Base-by-base conservation (phyloP, 2,329 filamentous ascomycete genomes). In the Aaosphaeria pasadenensis region DNA sequence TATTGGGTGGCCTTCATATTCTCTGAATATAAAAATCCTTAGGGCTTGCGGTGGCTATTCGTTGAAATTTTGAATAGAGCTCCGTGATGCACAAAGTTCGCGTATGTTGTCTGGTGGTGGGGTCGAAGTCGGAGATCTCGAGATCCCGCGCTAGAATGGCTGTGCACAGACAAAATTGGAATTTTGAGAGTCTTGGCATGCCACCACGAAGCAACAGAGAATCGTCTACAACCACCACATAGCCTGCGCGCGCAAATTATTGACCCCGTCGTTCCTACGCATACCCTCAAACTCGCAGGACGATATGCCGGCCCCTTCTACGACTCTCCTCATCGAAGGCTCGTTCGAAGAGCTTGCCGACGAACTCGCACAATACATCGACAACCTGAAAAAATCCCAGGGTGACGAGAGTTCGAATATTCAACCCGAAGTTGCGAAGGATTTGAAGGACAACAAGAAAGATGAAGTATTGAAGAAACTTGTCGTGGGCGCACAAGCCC, bases 341-440 rank as follows among this genome's bases (percentile, higher is more conserved):
- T 83, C 84, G 65, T 96, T 96, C 73, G 85, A 91, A 72, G 94
- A 97, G 77, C 86, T 96, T 69, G 86, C 88, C 66, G 86, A 89
- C 74, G 94, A 99, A 78, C 88, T 99, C 79, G 91, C 92, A 72
- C 88, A 91, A 65, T 96, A 95, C 76, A 80, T 99, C 71, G 90
- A 95, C 74, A 79, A 85, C 62, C 83, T 91, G 70, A 87, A 88
- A 66, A 87, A 89, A 68, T 64, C 66, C 54, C 70, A 74, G 54
- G 74, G 75, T 62, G 79, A 82, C 54, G 80, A 80, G 56, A 72
- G 72, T 55, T 74, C 72, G 45, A 71, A 64, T 43, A 67, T 86
- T 50, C 77, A 81, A 63, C 67, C 77, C 58, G 85, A 88, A 60
- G 77, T 94, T 70, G 80, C 85, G 71, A 83, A 88, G 55, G 80